phyloP scores from a whole-genome alignment of 192 early-diverging fungal species.

The Coemansia sp. region DNA sequence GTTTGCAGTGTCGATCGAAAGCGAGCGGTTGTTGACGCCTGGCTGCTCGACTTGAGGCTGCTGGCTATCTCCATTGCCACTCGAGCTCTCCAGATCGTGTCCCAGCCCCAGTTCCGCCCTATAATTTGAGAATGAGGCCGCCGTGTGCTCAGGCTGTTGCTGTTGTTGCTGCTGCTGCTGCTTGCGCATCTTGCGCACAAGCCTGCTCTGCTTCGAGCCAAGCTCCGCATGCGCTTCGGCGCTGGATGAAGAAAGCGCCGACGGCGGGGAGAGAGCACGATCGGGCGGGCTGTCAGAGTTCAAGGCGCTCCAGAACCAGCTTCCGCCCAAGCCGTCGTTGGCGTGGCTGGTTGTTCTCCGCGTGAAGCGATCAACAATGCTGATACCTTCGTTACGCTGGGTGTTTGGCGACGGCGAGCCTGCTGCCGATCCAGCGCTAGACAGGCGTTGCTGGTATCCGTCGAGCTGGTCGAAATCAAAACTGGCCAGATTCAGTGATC shows the following conservation, averaged over 20 bases:
- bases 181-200: conserved; percentile 37
- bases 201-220: conserved; percentile 21
- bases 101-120: not conserved
- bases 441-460: conserved; percentile 47
- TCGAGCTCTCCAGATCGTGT: not conserved
- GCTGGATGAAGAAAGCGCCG: not conserved
- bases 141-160: not conserved
- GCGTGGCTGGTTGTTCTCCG: conserved; percentile 22
- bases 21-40: conserved; percentile 20
- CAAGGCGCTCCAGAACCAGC: conserved; percentile 32
- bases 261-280: not conserved
- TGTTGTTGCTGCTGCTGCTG: not conserved
- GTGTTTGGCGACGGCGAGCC: not conserved
- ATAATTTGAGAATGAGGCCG: not conserved
- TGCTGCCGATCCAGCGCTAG: conserved; percentile 11
- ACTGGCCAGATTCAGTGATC: conserved; percentile 45
- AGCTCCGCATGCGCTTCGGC: not conserved
- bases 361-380: conserved; percentile 17
- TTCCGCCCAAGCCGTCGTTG: conserved; percentile 9
- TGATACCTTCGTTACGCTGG: conserved; percentile 27
- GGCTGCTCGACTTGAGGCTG: conserved; percentile 5
- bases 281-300: conserved; percentile 1
- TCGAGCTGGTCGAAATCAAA: conserved; percentile 52
- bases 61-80: not conserved
- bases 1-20: conserved; percentile 25